Evolutionary conservation across 2,329 filamentous ascomycete species (phyloP), one percentile per base, ranked within the genome.

Genomic region (Aspergillus proliferans): DNA sequence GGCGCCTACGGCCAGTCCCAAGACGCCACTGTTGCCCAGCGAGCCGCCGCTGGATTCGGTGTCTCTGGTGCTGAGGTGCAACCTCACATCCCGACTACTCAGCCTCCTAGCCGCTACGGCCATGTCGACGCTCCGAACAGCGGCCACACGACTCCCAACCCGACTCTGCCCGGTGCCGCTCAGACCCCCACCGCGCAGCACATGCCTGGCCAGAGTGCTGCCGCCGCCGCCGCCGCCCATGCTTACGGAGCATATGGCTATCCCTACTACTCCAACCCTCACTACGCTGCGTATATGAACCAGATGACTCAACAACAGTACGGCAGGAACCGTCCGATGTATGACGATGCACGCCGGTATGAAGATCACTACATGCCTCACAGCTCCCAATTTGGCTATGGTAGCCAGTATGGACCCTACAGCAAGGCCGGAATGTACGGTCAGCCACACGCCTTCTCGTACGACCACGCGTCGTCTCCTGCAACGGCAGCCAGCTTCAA

Each of bases 91-190:
- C 55, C 86, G 76, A 76, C 80, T 64, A 73, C 84, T 79, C 90
- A 89, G 66, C 83, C 86, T 36, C 88, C 91, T 67, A 87, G 83
- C 66, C 86, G 85, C 58, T 85, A 85, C 62, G 79, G 72, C 43
- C 75, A 84, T 72, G 66, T 78, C 52, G 76, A 82, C 54, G 89
- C 95, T 48, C 87, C 90, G 62, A 89, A 86, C 74, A 95, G 89
- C 66, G 92, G 90, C 41, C 86, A 93, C 68, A 92, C 86, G 61
- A 96, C 91, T 2, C 91, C 92, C 33, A 93, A 94, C 73, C 90
- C 91, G 24, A 78, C 85, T 38, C 69, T 81, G 51, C 77, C 78
- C 51, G 74, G 71, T 46, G 78, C 79, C 51, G 77, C 80, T 51
- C 79, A 81, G 55, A 73, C 72, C 45, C 78, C 78, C 44, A 69